Base-by-base conservation (phyloP, 441 rosid genomes). In the Corymbia citriodora region DNA sequence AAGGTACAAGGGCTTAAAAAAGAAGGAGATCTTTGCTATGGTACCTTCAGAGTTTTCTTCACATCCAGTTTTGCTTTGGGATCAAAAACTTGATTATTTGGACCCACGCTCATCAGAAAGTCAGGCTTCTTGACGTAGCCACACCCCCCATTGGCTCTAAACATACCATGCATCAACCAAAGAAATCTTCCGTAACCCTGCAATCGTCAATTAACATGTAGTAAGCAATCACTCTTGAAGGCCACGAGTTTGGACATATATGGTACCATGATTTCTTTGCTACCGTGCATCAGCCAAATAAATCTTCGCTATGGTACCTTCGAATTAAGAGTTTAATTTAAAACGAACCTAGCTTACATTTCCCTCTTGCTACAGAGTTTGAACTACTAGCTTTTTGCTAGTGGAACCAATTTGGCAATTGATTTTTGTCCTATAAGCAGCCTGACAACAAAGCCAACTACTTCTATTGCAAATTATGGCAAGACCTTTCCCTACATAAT, bases 101-200 rank as follows among this genome's bases (percentile, higher is more conserved):
- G 92, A 83, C 90, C 93, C 5, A 95, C 57, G 10, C 93, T 89
- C 92, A 97, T 81, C 25, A 97, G 93, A 90, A 97, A 90, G 90
- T 94, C 95, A 2, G 99, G 99, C 92, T 96, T 96, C 93, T 96
- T 96, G 82, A 97, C 95, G 90, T 94, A 96, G 50, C 99, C 99
- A 89, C 99, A 97, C 89, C 98, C 96, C 45, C 98, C 98, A 85
- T 97, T 97, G 61, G 95, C 97, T 92, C 92, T 94, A 91, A 96
- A 97, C 99, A 97, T 96, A 89, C 98, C 99, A 49, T 96, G 97
- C 99, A 97, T 97, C 94, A 94, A 82, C 99, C 99, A 96, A 55
- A 97, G 92, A 87, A 96, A 94, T 93, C 94, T 95, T 90, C 97
- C 99, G 54, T 94, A 70, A 87, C 99, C 99, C 99, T 97, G 90